phyloP scores from a whole-genome alignment of 139 green algal species.

The Chlorella sp. region DNA sequence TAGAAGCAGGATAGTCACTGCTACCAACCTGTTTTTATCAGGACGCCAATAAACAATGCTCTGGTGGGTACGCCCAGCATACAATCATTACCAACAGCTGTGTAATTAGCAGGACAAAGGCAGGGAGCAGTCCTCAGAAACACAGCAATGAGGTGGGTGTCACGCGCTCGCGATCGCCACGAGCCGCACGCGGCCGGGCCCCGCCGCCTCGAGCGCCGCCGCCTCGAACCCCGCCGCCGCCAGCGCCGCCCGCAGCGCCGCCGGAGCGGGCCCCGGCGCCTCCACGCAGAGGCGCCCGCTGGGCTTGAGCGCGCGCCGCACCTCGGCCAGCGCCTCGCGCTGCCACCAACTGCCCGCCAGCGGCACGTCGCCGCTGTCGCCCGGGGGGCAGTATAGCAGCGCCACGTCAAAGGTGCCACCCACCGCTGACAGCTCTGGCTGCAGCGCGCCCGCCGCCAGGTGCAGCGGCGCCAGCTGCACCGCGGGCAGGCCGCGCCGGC shows the following conservation, averaged over 20 bases:
- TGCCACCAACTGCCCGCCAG: conserved; percentile 21
- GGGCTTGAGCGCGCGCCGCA: conserved; percentile 37
- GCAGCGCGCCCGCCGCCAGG: neutral
- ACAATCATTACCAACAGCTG: neutral
- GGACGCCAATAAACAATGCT: neutral
- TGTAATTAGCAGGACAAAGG: neutral
- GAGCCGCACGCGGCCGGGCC: neutral
- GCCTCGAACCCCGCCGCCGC: neutral
- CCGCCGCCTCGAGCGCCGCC: neutral
- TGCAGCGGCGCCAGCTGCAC: conserved; percentile 17
- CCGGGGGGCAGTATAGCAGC: conserved; percentile 25
- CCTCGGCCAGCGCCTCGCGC: conserved; percentile 21
- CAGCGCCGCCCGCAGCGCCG: neutral
- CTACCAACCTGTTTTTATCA: neutral
- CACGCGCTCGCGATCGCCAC: neutral
- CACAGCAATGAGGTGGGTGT: neutral
- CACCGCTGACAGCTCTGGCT: neutral
- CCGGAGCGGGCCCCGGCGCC: conserved; percentile 11
- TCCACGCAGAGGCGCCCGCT: conserved; percentile 46
- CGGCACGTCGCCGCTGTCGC: neutral
- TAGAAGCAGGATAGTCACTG: neutral
- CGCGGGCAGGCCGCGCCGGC: conserved; percentile 32
- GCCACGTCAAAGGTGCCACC: conserved; percentile 30
- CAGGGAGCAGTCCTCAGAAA: neutral
- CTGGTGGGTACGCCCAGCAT: too few relatives aligned